Evolutionary conservation across 2,329 filamentous ascomycete genomes (phyloP).

Genomic region (Aureobasidium sp.): DNA sequence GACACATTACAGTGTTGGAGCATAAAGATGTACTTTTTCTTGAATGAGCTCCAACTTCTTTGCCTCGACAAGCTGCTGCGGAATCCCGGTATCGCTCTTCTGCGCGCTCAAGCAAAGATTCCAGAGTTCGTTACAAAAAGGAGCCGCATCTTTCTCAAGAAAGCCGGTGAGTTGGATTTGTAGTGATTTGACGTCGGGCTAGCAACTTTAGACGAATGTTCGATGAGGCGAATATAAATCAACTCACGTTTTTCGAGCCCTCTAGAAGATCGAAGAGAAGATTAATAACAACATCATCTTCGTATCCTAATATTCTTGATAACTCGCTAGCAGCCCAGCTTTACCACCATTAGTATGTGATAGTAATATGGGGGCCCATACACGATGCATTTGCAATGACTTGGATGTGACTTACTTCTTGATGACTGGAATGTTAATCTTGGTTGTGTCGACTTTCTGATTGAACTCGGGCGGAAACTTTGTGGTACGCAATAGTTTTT

Average conservation of each 20-base stretch:
- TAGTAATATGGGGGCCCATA: not conserved
- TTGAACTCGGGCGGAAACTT: constrained; percentile 93
- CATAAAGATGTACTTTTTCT: constrained; percentile 65
- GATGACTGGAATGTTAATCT: constrained; percentile 96
- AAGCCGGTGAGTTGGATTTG: constrained; percentile 95
- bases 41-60: constrained; percentile 94
- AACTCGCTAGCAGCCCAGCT: constrained; percentile 94
- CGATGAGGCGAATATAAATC: not conserved
- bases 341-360: not conserved
- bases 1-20: not conserved
- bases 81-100: constrained; percentile 78
- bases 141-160: constrained; percentile 80
- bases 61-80: constrained; percentile 87
- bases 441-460: constrained; percentile 92
- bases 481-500: constrained; percentile 80
- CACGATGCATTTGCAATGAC: not conserved
- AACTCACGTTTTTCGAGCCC: constrained; percentile 64
- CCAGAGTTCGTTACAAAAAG: constrained; percentile 93
- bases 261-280: constrained; percentile 66
- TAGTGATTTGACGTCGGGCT: constrained; percentile 93
- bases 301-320: constrained; percentile 77
- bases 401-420: constrained; percentile 65
- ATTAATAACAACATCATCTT: constrained; percentile 94
- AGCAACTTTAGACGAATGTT: constrained; percentile 14
- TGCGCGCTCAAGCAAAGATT: constrained; percentile 86